A percentile compares a stretch with the other conserved stretches of the same genome.
Conservation (phyloP, 305 asterid genomes). For the Fraxinus latifolia region DNA sequence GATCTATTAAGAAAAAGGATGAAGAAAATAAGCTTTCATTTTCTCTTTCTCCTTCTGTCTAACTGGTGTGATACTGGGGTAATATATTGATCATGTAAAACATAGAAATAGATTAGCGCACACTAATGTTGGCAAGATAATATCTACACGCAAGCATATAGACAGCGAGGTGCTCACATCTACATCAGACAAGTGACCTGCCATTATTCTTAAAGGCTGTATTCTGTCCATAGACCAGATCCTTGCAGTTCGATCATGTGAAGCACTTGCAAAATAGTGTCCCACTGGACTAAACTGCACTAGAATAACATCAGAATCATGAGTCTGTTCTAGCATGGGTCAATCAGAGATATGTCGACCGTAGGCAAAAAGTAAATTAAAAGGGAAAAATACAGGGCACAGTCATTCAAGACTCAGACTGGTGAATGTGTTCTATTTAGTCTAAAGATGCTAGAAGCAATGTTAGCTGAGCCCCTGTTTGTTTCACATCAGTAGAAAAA, state of each 20-base stretch:
- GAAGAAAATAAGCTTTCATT: neutral
- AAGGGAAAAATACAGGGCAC: neutral
- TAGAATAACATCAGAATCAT: constrained; percentile 19
- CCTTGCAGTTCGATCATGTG: constrained; percentile 95
- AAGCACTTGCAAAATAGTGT: constrained; percentile 95
- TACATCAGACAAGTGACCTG: constrained; percentile 96
- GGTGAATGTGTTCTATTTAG: neutral
- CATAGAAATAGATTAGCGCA: neutral
- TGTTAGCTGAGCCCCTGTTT: neutral
- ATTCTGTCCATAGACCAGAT: constrained; percentile 91
- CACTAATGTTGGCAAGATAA: neutral
- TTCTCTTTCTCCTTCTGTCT: neutral
- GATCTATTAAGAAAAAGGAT: neutral
- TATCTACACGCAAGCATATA: neutral
- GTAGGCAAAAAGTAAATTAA: neutral
- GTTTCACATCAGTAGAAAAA: too few species aligned
- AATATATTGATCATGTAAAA: neutral
- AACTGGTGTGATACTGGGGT: neutral
- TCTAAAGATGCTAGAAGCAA: constrained; percentile 2
- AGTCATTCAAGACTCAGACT: neutral
- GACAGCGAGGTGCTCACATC: constrained; percentile 58
- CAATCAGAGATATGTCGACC: neutral
- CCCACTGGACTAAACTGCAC: constrained; percentile 95
- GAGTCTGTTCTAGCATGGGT: constrained; percentile 11
- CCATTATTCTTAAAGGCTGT: constrained; percentile 92